Evolutionary conservation across 1,284 basidiomycete species (phyloP).

Genomic region (Trichosporon sp.): DNA sequence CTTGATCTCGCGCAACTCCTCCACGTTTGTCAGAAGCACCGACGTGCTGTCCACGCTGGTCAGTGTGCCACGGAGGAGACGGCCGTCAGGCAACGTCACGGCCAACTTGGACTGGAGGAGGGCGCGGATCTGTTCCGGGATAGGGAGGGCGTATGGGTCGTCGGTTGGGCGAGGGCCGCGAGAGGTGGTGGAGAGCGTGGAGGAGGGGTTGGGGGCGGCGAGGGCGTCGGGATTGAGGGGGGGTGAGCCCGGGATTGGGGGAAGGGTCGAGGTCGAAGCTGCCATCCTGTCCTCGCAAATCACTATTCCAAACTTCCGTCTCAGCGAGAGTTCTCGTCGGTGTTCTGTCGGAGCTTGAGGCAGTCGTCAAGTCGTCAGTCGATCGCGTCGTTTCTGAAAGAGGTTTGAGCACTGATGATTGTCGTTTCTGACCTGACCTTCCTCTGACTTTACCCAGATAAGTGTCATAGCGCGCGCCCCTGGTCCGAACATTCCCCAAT

Average conservation of each 20-base stretch:
- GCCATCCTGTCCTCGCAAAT: too few species aligned
- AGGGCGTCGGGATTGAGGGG: neutral
- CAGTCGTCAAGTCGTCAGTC: too few species aligned
- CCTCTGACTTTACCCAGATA: neutral
- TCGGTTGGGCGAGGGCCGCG: neutral
- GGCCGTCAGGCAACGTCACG: slow-evolving; percentile 12
- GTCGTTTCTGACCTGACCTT: neutral
- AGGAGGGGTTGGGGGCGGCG: neutral
- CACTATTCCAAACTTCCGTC: too few species aligned
- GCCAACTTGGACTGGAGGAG: slow-evolving; percentile 15
- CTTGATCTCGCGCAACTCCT: slow-evolving; percentile 5
- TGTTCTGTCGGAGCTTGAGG: too few species aligned
- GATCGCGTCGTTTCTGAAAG: too few species aligned
- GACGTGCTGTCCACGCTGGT: slow-evolving; percentile 7
- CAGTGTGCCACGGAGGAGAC: slow-evolving; percentile 10
- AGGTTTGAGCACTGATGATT: neutral
- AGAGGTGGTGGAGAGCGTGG: neutral
- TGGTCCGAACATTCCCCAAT: neutral
- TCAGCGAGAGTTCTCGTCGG: too few species aligned
- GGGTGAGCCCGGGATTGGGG: neutral
- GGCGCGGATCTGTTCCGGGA: slow-evolving; percentile 9
- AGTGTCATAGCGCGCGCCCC: neutral
- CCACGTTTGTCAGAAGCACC: slow-evolving; percentile 11
- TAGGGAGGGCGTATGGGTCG: neutral
- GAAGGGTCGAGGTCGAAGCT: neutral